phyloP scores from a whole-genome alignment of 495 filamentous ascomycete genomes.

The Aspergillus egyptiacus region DNA sequence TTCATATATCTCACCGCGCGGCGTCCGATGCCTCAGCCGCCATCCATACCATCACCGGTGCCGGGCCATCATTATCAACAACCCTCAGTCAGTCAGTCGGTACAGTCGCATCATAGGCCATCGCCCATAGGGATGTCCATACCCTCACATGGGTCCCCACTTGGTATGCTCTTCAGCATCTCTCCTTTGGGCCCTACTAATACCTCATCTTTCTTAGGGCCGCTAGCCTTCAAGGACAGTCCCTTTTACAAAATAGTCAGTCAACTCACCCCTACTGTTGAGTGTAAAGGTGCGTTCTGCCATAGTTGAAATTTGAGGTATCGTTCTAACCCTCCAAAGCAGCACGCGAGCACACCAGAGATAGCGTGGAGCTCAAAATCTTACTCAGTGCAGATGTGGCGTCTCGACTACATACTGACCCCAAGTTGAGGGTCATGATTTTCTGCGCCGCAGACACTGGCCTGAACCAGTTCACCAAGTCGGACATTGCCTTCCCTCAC shows the following conservation, averaged over 20 bases:
- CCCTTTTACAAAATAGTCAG: slow-evolving; percentile 66
- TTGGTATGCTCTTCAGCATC: slow-evolving; percentile 18
- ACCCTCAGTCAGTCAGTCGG: slow-evolving; percentile 19
- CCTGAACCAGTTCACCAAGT: slow-evolving; percentile 49
- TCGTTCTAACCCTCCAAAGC: slow-evolving; percentile 26
- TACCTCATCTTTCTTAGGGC: slow-evolving; percentile 28
- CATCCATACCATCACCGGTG: slow-evolving; percentile 20
- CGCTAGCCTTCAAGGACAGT: slow-evolving; percentile 60
- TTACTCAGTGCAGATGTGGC: slow-evolving; percentile 44
- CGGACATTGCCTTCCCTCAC: slow-evolving; percentile 81
- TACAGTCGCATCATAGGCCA: slow-evolving; percentile 26
- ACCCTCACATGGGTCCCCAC: slow-evolving; percentile 32
- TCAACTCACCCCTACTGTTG: slow-evolving; percentile 53
- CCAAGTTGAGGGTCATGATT: slow-evolving; percentile 62
- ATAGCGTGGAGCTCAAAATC: slow-evolving; percentile 49
- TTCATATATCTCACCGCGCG: slow-evolving; percentile 29
- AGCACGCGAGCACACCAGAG: slow-evolving; percentile 48
- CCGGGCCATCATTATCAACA: slow-evolving; percentile 26
- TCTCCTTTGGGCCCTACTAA: not conserved
- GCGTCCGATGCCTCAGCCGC: slow-evolving; percentile 21
- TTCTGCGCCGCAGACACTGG: slow-evolving; percentile 63
- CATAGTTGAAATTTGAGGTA: not conserved
- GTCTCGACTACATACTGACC: slow-evolving; percentile 46
- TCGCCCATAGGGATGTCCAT: slow-evolving; percentile 24
- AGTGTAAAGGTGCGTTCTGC: slow-evolving; percentile 60